phyloP scores from a whole-genome alignment of 2,329 filamentous ascomycete genomes.

The Alternaria infectoria region DNA sequence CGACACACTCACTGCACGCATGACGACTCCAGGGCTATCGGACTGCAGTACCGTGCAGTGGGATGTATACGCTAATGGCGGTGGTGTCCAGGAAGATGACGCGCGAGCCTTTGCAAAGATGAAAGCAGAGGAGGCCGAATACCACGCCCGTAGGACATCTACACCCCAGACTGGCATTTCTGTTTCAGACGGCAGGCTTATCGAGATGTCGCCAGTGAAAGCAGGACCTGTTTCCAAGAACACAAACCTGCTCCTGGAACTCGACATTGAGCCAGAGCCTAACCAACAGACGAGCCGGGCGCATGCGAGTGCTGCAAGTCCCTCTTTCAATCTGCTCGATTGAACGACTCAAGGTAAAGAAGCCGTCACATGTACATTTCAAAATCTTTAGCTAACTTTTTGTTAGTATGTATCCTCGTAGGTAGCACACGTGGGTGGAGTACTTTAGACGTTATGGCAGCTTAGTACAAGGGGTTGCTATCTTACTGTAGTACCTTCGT shows the following conservation, averaged over 20 bases:
- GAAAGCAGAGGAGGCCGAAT: slow-evolving; percentile 20
- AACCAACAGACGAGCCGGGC: not conserved
- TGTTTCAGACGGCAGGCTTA: slow-evolving; percentile 12
- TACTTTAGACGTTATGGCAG: not conserved
- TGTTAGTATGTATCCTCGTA: not conserved
- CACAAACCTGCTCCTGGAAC: slow-evolving; percentile 25
- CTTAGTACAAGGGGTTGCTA: not conserved
- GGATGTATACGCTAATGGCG: slow-evolving; percentile 14
- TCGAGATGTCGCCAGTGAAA: slow-evolving; percentile 23
- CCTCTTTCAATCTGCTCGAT: slow-evolving; percentile 22
- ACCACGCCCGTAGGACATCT: slow-evolving; percentile 5
- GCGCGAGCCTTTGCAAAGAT: slow-evolving; percentile 16
- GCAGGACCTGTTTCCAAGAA: slow-evolving; percentile 11
- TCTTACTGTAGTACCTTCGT: not conserved
- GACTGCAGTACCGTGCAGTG: slow-evolving; percentile 11
- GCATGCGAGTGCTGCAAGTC: slow-evolving; percentile 4
- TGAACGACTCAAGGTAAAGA: not conserved
- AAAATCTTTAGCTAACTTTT: not conserved
- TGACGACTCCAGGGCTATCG: not conserved
- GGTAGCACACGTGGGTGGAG: not conserved
- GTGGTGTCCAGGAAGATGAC: slow-evolving; percentile 28
- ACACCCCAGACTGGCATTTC: not conserved
- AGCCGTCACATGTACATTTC: not conserved
- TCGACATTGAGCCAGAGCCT: slow-evolving; percentile 4
- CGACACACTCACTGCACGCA: not conserved